Conservation (phyloP, 345 rosid genomes). For the Citrus unshiu region DNA sequence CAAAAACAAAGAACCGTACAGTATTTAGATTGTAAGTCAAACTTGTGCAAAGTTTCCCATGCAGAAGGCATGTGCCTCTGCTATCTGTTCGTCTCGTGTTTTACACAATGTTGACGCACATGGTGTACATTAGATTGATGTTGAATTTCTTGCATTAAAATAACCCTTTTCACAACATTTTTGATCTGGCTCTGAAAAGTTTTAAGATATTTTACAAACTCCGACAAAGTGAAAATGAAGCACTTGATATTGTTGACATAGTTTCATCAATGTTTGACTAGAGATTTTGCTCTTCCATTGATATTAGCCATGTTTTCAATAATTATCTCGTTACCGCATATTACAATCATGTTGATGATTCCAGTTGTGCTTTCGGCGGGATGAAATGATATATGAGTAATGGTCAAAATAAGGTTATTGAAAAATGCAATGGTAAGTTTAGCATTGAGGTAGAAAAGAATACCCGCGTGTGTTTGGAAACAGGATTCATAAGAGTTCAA, state of each 20-base stretch:
- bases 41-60: neutral
- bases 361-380: neutral
- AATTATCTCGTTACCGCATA: neutral
- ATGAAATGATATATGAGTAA: neutral
- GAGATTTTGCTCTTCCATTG: neutral
- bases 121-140: neutral
- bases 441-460: neutral
- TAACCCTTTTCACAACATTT: neutral
- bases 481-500: neutral
- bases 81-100: neutral
- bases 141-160: too few species aligned
- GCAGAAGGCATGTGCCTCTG: neutral
- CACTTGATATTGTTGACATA: neutral
- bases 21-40: neutral
- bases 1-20: neutral
- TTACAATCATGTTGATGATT: too few species aligned
- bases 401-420: neutral
- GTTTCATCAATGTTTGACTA: neutral
- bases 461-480: neutral
- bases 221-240: neutral
- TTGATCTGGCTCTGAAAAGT: neutral
- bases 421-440: neutral
- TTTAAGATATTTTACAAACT: neutral
- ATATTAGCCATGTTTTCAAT: neutral
- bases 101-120: neutral